Evolutionary conservation across 2,329 filamentous ascomycete genomes (phyloP).

Genomic region (Arthrobotrys musiformis): DNA sequence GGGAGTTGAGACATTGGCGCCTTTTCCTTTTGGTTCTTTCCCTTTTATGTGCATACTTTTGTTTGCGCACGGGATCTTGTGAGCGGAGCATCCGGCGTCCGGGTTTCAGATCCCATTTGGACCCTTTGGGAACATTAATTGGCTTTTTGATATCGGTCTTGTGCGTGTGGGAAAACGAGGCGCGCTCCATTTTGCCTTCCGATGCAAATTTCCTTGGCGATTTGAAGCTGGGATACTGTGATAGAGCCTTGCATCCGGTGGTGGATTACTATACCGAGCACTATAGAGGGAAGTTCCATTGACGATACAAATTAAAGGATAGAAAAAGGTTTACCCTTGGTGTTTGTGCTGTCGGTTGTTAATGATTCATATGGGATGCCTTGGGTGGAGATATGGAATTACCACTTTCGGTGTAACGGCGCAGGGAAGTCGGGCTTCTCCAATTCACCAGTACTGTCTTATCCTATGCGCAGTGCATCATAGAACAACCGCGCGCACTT

Average conservation of each 20-base stretch:
- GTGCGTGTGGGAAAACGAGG: slow-evolving; percentile 28
- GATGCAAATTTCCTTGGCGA: slow-evolving; percentile 26
- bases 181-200: slow-evolving; percentile 1
- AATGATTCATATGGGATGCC: not conserved
- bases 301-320: slow-evolving; percentile 8
- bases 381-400: slow-evolving; percentile 2
- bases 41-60: not conserved
- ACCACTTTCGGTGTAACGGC: slow-evolving; percentile 8
- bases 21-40: not conserved
- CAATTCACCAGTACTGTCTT: not conserved
- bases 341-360: not conserved
- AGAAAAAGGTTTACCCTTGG: not conserved
- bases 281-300: not conserved
- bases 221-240: slow-evolving; percentile 11
- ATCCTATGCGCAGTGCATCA: not conserved
- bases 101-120: slow-evolving; percentile 33
- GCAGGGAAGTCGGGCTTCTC: not conserved
- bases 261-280: not conserved
- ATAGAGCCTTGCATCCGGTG: slow-evolving; percentile 9
- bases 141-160: slow-evolving; percentile 6
- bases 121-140: slow-evolving; percentile 6
- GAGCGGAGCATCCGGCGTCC: slow-evolving; percentile 21
- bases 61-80: slow-evolving; percentile 25
- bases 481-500: slow-evolving; percentile 6
- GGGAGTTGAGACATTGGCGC: slow-evolving; percentile 24